These are phyloP conservation scores for Grifola frondosa DNA, from an alignment of 1,284 basidiomycete genomes.

Conservation along the genomic window DNA sequence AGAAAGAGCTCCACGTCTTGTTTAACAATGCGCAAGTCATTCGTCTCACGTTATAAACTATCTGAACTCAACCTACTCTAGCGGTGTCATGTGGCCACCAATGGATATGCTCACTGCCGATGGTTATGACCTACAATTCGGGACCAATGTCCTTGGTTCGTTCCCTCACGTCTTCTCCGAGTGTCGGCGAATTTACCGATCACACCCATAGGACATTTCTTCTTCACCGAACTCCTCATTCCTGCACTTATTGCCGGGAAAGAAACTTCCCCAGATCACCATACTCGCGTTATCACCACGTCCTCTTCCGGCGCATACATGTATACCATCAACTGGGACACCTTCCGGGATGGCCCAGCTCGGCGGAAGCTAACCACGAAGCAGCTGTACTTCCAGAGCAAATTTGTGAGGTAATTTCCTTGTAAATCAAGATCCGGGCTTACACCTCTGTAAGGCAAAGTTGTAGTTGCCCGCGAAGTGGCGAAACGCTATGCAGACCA, in stretches of 20 bases:
- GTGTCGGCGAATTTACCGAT: not conserved
- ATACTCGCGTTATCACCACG: conserved; percentile 43
- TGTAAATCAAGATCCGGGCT: not conserved
- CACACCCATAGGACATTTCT: conserved; percentile 32
- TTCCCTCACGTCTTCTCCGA: not conserved
- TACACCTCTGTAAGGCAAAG: conserved; percentile 30
- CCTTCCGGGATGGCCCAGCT: conserved; percentile 21
- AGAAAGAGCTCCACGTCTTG: conserved; percentile 47
- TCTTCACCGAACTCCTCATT: conserved; percentile 42
- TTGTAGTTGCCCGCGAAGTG: conserved; percentile 35
- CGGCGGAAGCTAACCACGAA: conserved; percentile 20
- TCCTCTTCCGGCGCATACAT: conserved; percentile 35
- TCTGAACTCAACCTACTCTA: conserved; percentile 14
- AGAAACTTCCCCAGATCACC: conserved; percentile 30
- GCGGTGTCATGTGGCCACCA: conserved; percentile 48
- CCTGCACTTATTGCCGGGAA: conserved; percentile 38
- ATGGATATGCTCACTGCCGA: conserved; percentile 39
- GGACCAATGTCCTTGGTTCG: conserved; percentile 44
- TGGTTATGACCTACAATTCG: conserved; percentile 52
- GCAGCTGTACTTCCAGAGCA: conserved; percentile 42
- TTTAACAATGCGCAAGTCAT: conserved; percentile 51
- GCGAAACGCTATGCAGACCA: conserved; percentile 32
- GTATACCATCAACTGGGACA: conserved; percentile 17
- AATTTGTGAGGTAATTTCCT: conserved; percentile 33
- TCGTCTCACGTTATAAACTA: conserved; percentile 9